Evolutionary conservation across 2,329 filamentous ascomycete species (phyloP).

Genomic region (Alternaria conjuncta): DNA sequence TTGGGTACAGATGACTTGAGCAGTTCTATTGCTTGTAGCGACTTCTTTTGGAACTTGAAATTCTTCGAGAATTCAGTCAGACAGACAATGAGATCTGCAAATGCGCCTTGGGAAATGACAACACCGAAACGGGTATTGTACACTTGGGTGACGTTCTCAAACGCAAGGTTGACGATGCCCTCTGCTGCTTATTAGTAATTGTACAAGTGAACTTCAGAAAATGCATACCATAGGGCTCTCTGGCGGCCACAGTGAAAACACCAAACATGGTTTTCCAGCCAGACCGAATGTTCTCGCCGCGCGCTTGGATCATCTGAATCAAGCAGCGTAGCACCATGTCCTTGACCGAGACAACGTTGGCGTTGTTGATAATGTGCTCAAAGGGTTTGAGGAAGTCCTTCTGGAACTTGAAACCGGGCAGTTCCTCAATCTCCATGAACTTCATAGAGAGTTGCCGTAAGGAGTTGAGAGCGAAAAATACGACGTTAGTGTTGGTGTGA

Average conservation of each 20-base stretch:
- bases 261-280: constrained; percentile 99
- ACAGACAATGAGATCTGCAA: constrained; percentile 94
- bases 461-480: constrained; percentile 97
- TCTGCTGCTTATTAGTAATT: constrained; percentile 59
- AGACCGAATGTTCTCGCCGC: constrained; percentile 94
- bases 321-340: constrained; percentile 96
- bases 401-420: constrained; percentile 99
- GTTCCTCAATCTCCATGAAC: constrained; percentile 97
- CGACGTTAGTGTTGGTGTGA: constrained; percentile 93
- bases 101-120: constrained; percentile 94
- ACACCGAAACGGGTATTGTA: constrained; percentile 96
- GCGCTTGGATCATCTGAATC: constrained; percentile 98
- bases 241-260: constrained; percentile 93
- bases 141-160: constrained; percentile 93
- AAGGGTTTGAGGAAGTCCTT: constrained; percentile 99
- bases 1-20: constrained; percentile 91
- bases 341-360: constrained; percentile 88
- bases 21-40: constrained; percentile 91
- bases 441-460: constrained; percentile 95
- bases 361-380: constrained; percentile 95
- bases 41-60: constrained; percentile 98
- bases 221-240: constrained; percentile 76
- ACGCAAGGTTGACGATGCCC: constrained; percentile 93
- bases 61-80: constrained; percentile 99
- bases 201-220: neutral